Base-by-base conservation (phyloP, 331 rosid species). In the Pyracantha coccinea region DNA sequence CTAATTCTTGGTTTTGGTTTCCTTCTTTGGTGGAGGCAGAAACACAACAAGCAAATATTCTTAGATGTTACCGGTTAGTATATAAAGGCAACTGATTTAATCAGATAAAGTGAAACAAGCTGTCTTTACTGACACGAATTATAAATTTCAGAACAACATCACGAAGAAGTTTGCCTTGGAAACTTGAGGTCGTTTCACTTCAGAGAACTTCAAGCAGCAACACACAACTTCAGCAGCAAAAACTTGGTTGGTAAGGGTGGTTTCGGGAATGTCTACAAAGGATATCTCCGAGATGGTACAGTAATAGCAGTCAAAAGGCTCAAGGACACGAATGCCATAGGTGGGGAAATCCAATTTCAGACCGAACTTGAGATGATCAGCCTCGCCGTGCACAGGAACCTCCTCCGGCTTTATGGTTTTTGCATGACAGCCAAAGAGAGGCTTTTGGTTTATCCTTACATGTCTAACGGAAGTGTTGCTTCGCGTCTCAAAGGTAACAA, bases 281-380 rank as follows among this genome's bases (percentile, higher is more conserved):
- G 97, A 32, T 81, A 68, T 81, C 97, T 95, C n/a, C 80, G 83
- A 53, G 97, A 95, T 66, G 97, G 97, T 16, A 80, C 88, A 19
- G 83, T 89, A 25, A 78, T 92, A 79, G 99, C 99, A 7, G 97
- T 95, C 7, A 95, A 95, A 74, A 87, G 99, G 85, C 92, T 89
- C 15, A 95, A 85, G 86, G 99, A 95, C 78, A 96, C 97, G 13
- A 92, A 90, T 78, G 92, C 95, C 59, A 81, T 77, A 62, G 89
- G 97, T 7, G 97, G 99, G 28, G 93, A 92, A 76, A 89, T 86
- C 75, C 97, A 95, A 74, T 92, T 95, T 69, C 97, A 87, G 81
- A 94, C 97, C n/a, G 99, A 94, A 80, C 89, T 94, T 17, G 97
- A 94, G 85, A 95, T 95, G 97, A 92, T 95, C 87, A 92, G 97